Evolutionary conservation across 2,329 filamentous ascomycete species (phyloP), one percentile per base, ranked within the genome.

Genomic region (Ampelomyces quisqualis): DNA sequence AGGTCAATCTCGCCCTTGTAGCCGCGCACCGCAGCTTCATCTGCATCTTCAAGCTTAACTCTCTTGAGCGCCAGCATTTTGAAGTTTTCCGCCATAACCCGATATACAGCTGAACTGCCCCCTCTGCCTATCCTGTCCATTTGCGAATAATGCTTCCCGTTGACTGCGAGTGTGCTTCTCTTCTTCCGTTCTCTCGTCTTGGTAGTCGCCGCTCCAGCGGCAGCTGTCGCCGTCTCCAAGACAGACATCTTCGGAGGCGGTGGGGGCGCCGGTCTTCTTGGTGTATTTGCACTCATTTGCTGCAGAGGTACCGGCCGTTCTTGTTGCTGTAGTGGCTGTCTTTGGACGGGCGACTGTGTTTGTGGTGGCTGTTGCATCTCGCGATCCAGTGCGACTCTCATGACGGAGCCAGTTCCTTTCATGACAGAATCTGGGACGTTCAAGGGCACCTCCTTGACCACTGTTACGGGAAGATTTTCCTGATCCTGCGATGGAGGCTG

Each of bases 1-100:
- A 98, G 75, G 57, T 96, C 90, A 43, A 98, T 98, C 68, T 98
- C 93, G 39, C 91, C 91, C 67, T 94, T 93, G 73, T 88, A 97
- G 1, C 91, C 91, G 43, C 81, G 79, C 37, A 98, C 81, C 1
- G 88, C 88, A 17, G 77, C 75, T 53, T 93, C 88, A 61, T 98
- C 91, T 19, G 89, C 87, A 57, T 91, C 86, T 61, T 95, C 90
- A 6, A 97, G 77, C 37, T 91, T 88, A 17, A 98, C 93, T 34
- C 89, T 80, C 72, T 98, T 98, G 53, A 98, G 72, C 1, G 93
- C 93, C 69, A 95, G 90, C 69, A 95, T 88, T 66, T 90, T 94
- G 60, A 89, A 90, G 62, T 96, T 97, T 67, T 98, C 93, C 0
- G 93, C 91, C 75, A 95, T 95, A 22, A 98, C 93, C 31, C 90